Evolutionary conservation across 2,329 filamentous ascomycete species (phyloP), one percentile per base, ranked within the genome.

Genomic region (Zasmidium cellare): DNA sequence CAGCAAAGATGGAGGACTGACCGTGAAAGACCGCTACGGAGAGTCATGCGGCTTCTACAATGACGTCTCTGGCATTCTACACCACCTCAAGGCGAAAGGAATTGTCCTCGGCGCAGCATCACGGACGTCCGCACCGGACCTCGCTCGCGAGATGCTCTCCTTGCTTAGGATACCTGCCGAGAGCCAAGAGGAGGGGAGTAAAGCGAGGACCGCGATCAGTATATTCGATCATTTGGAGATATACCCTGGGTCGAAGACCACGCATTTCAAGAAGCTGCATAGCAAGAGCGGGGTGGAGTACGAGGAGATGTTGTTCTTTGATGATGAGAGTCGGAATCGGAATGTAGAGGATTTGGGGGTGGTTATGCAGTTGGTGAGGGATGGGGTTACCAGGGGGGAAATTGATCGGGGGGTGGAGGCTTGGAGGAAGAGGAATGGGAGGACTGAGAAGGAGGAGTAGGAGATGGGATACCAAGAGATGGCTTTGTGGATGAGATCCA

Each of bases 271-370:
- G 68, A 80, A 83, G 3, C 79, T 97, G 65, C 84, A 88, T 9
- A 84, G 87, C 71, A 81, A 85, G 56, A 92, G 88, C 14, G 86
- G 86, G 1, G 74, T 97, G 2, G 77, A 79, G 5, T 96, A 85
- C 69, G 83, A 88, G 63, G 91, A 97, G 49, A 96, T 97, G 88
- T 73, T 97, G 31, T 97, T 97, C 74, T 97, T 97, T 65, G 93
- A 97, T 67, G 93, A 97, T 67, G 93, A 97, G 82, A 81, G 82
- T 53, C 79, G 93, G 60, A 97, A 97, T 71, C 81, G 85, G 57
- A 92, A 97, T 71, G 93, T 96, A 0, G 85, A 88, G 75, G 78
- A 82, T 47, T 69, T 97, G 51, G 92, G 92, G 0, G 89, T 96
- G 2, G 90, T 89, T 0, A 96, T 97, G 85, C 86, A 86, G 70